phyloP scores from a whole-genome alignment of 371 early-diverging fungal species.

The Aphelidium insulamus region DNA sequence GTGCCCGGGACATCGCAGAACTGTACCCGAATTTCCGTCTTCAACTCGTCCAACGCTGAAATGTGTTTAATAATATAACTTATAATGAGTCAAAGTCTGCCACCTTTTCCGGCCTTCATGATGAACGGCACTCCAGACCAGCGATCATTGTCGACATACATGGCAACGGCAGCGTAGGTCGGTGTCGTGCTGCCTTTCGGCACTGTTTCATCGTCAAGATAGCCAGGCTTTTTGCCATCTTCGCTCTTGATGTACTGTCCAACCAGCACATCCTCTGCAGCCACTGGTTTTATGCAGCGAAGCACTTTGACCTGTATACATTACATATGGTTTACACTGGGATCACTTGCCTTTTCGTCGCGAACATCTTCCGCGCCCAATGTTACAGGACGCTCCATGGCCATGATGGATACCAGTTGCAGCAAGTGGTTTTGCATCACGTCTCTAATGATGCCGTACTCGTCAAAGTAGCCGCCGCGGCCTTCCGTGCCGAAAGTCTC shows the following conservation, averaged over 20 bases:
- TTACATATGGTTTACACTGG: not conserved
- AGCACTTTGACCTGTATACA: slow-evolving; percentile 49
- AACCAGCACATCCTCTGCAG: slow-evolving; percentile 47
- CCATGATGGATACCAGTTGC: slow-evolving; percentile 72
- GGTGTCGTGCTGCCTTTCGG: slow-evolving; percentile 63
- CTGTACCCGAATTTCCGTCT: slow-evolving; percentile 84
- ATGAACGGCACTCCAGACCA: slow-evolving; percentile 95
- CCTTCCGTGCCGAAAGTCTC: slow-evolving; percentile 96
- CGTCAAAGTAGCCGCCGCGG: slow-evolving; percentile 97
- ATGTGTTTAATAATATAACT: not conserved
- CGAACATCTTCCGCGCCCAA: slow-evolving; percentile 73
- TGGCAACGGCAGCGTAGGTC: slow-evolving; percentile 72
- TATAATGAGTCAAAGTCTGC: not conserved
- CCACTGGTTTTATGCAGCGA: slow-evolving; percentile 52
- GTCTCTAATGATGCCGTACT: slow-evolving; percentile 97
- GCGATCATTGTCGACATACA: slow-evolving; percentile 75
- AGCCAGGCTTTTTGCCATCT: slow-evolving; percentile 59
- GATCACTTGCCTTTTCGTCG: slow-evolving; percentile 46
- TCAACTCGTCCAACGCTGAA: slow-evolving; percentile 66
- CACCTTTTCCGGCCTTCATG: slow-evolving; percentile 78
- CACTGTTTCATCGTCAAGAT: slow-evolving; percentile 76
- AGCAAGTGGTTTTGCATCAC: slow-evolving; percentile 97
- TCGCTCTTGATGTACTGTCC: slow-evolving; percentile 64
- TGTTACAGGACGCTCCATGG: slow-evolving; percentile 78
- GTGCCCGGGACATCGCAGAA: slow-evolving; percentile 68